Conservation (phyloP, 306 rosid species). For the Corylus avellana region DNA sequence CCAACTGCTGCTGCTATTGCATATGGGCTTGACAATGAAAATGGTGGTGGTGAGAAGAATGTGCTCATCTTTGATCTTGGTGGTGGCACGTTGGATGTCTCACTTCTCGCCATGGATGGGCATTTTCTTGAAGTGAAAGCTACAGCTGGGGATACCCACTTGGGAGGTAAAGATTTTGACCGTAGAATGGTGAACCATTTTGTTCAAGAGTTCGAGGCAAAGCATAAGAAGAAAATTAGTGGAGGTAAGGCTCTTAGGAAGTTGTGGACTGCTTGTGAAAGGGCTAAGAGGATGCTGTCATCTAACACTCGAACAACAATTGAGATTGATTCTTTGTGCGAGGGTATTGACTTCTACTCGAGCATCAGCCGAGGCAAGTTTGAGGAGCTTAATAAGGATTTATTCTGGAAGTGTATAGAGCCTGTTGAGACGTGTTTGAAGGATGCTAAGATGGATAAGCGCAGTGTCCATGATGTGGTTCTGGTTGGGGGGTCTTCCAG, state of each 20-base stretch:
- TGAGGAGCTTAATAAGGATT: constrained; percentile 42
- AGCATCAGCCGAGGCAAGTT: constrained; percentile 34
- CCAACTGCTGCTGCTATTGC: constrained; percentile 47
- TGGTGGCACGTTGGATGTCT: constrained; percentile 46
- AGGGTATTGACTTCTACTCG: constrained; percentile 36
- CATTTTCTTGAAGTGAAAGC: constrained; percentile 42
- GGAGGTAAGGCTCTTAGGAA: constrained; percentile 34
- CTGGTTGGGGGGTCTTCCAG: constrained; percentile 44
- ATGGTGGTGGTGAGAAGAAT: constrained; percentile 20
- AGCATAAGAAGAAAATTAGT: constrained; percentile 38
- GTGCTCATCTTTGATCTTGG: constrained; percentile 45
- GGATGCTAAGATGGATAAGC: constrained; percentile 39
- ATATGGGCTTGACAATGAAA: constrained; percentile 43
- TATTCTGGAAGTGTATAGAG: constrained; percentile 40
- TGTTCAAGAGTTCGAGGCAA: constrained; percentile 38
- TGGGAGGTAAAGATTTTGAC: constrained; percentile 48
- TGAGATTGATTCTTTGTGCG: constrained; percentile 39
- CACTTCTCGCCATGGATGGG: constrained; percentile 38
- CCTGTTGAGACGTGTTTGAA: constrained; percentile 39
- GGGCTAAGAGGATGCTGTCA: constrained; percentile 46
- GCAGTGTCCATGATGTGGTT: constrained; percentile 37
- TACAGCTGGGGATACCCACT: constrained; percentile 37
- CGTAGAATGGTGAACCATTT: constrained; percentile 39
- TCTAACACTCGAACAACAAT: constrained; percentile 40
- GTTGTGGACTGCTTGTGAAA: constrained; percentile 42